phyloP scores from a whole-genome alignment of 2,329 filamentous ascomycete genomes.

The Chrysosphaeria jannelii region DNA sequence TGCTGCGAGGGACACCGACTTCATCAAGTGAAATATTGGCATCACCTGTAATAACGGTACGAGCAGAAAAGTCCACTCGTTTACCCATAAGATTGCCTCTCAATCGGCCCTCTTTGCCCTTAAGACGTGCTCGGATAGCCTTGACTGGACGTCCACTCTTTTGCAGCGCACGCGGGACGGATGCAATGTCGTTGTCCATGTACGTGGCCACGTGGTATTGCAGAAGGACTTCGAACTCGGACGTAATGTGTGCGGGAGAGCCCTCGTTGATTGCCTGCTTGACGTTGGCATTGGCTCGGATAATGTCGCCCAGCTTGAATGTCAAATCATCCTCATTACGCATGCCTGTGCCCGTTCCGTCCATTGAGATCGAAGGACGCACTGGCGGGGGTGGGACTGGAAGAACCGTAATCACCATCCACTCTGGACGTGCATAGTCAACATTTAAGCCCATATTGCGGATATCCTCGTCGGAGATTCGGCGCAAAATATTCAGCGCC shows the following conservation, averaged over 20 bases:
- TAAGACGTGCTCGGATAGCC: constrained; percentile 83
- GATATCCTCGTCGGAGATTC: constrained; percentile 56
- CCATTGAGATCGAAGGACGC: constrained; percentile 87
- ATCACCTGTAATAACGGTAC: constrained; percentile 97
- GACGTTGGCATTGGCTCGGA: constrained; percentile 88
- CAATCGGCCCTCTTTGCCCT: constrained; percentile 95
- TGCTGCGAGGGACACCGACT: constrained; percentile 84
- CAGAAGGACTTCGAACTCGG: constrained; percentile 70
- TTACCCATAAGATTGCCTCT: constrained; percentile 99
- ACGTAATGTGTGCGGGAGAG: constrained; percentile 66
- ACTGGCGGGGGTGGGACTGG: constrained; percentile 90
- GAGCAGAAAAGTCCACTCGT: constrained; percentile 95
- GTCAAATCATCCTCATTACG: constrained; percentile 97
- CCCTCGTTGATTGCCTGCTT: constrained; percentile 74
- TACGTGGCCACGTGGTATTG: constrained; percentile 98
- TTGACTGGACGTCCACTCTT: constrained; percentile 94
- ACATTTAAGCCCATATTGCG: constrained; percentile 71
- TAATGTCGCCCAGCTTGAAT: constrained; percentile 95
- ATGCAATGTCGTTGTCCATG: constrained; percentile 99
- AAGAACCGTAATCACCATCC: constrained; percentile 90
- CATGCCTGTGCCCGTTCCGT: constrained; percentile 72
- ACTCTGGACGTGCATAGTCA: constrained; percentile 87
- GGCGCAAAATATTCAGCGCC: constrained; percentile 62
- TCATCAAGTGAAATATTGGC: constrained; percentile 90
- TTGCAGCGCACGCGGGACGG: constrained; percentile 75